Evolutionary conservation across 2,329 filamentous ascomycete genomes (phyloP), one percentile per base, ranked within the genome.

Genomic region (Colletotrichum sp.): DNA sequence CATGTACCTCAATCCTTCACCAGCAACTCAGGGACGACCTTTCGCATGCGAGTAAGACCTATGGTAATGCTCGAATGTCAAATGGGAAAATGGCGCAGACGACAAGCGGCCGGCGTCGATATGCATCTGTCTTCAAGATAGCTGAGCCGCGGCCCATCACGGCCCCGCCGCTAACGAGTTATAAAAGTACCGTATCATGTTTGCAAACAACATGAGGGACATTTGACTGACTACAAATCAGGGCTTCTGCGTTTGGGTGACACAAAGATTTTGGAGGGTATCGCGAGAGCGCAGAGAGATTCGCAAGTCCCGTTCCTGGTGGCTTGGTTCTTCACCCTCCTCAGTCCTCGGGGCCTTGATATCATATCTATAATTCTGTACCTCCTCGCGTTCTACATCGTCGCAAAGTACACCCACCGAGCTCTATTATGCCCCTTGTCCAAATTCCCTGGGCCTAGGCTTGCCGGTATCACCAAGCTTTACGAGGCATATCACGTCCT

Each of bases 401-500:
- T 60, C 13, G 67, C 32, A 26, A 77, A 65, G 28, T 77, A 67
- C 30, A 48, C 34, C 5, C 69, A 75, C 38, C 18, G 75, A 21
- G 61, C 64, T 3, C 38, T 76, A 6, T 16, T 77, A n/a, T 72
- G 34, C 18, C 75, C 75, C 21, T 18, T 77, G 5, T 57, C 75
- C 5, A 68, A 48, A 5, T 76, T 77, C 6, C 75, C 75, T 9
- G 75, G 75, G 8, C 75, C 75, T 1, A 71, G 52, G 13, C 15
- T 73, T 26, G 75, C 72, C 1, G 73, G 66, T 24, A 32, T 72
- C 15, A 77, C 75, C 12, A 76, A 72, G 24, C 69, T 77, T 4
- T 78, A 77, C 67, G 77, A 78, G 36, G 76, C 76, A 10, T 78
- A 78, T 9, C 76, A 78, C 32, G 76, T 78, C 3, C 57, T 78